Evolutionary conservation across 805 yeast genomes (phyloP).

Genomic region (Starmerella bombicola): DNA sequence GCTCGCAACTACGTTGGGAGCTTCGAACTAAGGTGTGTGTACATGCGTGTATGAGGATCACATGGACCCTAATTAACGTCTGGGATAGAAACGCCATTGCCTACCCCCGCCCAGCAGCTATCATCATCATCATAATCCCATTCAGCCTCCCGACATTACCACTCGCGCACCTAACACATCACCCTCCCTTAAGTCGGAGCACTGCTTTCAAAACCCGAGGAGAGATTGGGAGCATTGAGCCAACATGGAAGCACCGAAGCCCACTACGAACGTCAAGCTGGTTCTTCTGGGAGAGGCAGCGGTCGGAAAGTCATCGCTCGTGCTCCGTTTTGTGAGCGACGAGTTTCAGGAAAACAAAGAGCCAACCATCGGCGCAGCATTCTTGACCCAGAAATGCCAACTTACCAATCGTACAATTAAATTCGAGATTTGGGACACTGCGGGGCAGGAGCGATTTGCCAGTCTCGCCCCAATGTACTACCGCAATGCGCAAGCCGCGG

Average conservation of each 20-base stretch:
- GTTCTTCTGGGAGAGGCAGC: slow-evolving; percentile 96
- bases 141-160: not conserved
- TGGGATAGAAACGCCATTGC: no score
- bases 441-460: slow-evolving; percentile 96
- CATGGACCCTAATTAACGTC: no score
- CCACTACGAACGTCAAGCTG: slow-evolving; percentile 67
- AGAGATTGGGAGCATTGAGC: not conserved
- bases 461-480: slow-evolving; percentile 94
- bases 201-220: not conserved
- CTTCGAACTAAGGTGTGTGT: no score
- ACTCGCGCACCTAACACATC: not conserved
- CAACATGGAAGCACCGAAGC: slow-evolving; percentile 27
- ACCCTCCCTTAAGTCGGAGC: not conserved
- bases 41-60: no score
- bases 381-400: slow-evolving; percentile 82
- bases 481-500: slow-evolving; percentile 92
- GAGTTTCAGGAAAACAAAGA: slow-evolving; percentile 96
- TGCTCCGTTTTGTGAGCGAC: slow-evolving; percentile 80
- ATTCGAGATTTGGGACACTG: slow-evolving; percentile 58
- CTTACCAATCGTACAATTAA: slow-evolving; percentile 78
- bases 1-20: no score
- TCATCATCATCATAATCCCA: not conserved
- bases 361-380: slow-evolving; percentile 97
- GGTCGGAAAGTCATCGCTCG: slow-evolving; percentile 90
- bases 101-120: slow-evolving; percentile 2